Base-by-base conservation (phyloP, 2,329 filamentous ascomycete genomes). In the Tolypocladium tropicale region DNA sequence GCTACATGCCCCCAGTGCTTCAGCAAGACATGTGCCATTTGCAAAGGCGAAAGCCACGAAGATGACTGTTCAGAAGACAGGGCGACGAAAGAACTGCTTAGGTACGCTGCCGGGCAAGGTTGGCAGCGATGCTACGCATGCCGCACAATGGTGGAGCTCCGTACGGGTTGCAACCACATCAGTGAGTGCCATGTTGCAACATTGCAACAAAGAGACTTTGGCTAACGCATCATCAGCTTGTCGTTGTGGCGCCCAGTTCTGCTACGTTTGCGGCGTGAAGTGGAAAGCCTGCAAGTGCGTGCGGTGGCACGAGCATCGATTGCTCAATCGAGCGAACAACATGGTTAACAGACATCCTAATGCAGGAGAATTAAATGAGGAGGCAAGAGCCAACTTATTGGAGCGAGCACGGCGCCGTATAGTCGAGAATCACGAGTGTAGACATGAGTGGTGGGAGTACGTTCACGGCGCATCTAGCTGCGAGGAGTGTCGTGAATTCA, bases 121-220 rank as follows among this genome's bases (percentile, higher is more conserved):
- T 85, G 80, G 81, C 73, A 77, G 61, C 68, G 73, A 2, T 85
- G 81, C 56, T 64, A 60, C 2, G 49, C 57, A 0, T 85, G 81
- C 59, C 58, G 58, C 0, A 59, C 67, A 0, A 36, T 83, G 9
- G 72, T 84, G 0, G 78, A 82, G 63, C 65, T 79, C n/a, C n/a
- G 60, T 0, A 14, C 39, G 0, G 81, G 82, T 0, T 84, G 81
- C 57, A 72, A 77, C 53, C 79, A 84, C 53, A 83, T 84, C 4
- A 77, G 81, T 83, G 60, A 61, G 78, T 74, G 4, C 2, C 6
- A 2, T 50, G 50, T 51, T 21, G 25, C 55, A 12, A 53, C 9
- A 11, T n/a, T n/a, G n/a, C n/a, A n/a, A n/a, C n/a, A n/a, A n/a
- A n/a, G n/a, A n/a, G n/a, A n/a, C n/a, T n/a, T n/a, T n/a, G n/a